Conservation (phyloP, 495 filamentous ascomycete species). For the Talaromyces adpressus region DNA sequence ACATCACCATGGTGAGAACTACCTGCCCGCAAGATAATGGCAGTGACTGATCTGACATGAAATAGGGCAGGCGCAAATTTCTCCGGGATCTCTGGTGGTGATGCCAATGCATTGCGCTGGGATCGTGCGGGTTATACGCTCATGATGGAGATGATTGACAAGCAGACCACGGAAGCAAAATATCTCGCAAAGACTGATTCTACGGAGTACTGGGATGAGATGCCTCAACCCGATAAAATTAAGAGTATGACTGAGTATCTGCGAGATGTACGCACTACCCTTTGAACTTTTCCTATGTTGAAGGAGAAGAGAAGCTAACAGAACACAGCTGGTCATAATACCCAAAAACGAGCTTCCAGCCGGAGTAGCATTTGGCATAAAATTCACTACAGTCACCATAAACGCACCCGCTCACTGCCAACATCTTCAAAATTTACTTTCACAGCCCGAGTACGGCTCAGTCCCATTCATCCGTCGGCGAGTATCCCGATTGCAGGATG, state of each 20-base stretch:
- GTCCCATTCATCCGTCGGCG: constrained; percentile 19
- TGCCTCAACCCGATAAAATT: constrained; percentile 20
- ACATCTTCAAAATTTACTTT: constrained; percentile 10
- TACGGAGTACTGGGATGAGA: constrained; percentile 26
- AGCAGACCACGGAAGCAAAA: constrained; percentile 15
- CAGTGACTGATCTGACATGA: background rate
- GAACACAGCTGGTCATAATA: background rate
- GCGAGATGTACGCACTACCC: constrained; percentile 16
- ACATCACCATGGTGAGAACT: constrained; percentile 27
- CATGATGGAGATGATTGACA: constrained; percentile 15
- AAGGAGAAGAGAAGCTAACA: background rate
- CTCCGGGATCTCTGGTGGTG: constrained; percentile 24
- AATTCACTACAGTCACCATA: constrained; percentile 23
- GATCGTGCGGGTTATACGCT: constrained; percentile 19
- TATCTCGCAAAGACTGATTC: constrained; percentile 20
- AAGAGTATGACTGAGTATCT: constrained; percentile 22
- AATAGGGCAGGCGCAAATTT: constrained; percentile 28
- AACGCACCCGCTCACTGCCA: constrained; percentile 23
- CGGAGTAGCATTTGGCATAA: constrained; percentile 19
- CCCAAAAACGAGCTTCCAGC: constrained; percentile 16
- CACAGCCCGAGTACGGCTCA: constrained; percentile 10
- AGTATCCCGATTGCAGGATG: constrained; percentile 14
- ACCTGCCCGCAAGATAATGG: background rate
- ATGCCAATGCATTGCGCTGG: constrained; percentile 24
- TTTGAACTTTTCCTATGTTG: background rate